Percentiles rank a stretch among this genome's conserved stretches.
Evolutionary conservation across 495 filamentous ascomycete genomes (phyloP).

Genomic region (Penicillium cataractarum): DNA sequence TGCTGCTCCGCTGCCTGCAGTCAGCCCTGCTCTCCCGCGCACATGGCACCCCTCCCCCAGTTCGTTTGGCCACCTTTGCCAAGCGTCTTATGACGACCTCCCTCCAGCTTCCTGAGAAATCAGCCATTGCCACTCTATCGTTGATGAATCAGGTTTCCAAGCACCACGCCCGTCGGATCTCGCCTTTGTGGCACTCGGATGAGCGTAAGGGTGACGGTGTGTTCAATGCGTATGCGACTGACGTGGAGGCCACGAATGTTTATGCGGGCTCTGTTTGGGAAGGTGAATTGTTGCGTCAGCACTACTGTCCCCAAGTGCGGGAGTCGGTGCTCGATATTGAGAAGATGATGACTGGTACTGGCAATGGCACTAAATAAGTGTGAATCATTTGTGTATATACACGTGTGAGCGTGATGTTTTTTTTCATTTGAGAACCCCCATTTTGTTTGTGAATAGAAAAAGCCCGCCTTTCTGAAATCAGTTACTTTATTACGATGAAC

Average conservation of each 20-base stretch:
- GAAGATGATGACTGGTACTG: conserved; percentile 51
- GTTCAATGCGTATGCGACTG: conserved; percentile 54
- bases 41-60: conserved; percentile 65
- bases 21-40: conserved; percentile 62
- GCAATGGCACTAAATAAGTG: conserved; percentile 30
- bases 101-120: conserved; percentile 89
- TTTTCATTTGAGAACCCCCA: conserved; percentile 4
- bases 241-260: conserved; percentile 82
- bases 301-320: conserved; percentile 85
- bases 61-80: conserved; percentile 86
- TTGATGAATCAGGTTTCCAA: conserved; percentile 75
- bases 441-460: conserved; percentile 1
- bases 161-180: conserved; percentile 69
- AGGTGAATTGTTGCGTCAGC: conserved; percentile 78
- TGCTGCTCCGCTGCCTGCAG: conserved; percentile 82
- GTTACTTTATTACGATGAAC: too few species aligned
- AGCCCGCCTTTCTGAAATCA: not conserved
- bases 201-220: conserved; percentile 86
- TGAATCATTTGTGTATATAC: conserved; percentile 19
- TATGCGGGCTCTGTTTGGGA: conserved; percentile 93
- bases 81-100: conserved; percentile 84
- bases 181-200: conserved; percentile 79
- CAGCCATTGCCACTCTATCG: conserved; percentile 71
- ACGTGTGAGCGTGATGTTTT: not conserved
- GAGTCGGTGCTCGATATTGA: conserved; percentile 75